Evolutionary conservation across 2,329 filamentous ascomycete species (phyloP), one percentile per base, ranked within the genome.

Genomic region (Claviceps sp.): DNA sequence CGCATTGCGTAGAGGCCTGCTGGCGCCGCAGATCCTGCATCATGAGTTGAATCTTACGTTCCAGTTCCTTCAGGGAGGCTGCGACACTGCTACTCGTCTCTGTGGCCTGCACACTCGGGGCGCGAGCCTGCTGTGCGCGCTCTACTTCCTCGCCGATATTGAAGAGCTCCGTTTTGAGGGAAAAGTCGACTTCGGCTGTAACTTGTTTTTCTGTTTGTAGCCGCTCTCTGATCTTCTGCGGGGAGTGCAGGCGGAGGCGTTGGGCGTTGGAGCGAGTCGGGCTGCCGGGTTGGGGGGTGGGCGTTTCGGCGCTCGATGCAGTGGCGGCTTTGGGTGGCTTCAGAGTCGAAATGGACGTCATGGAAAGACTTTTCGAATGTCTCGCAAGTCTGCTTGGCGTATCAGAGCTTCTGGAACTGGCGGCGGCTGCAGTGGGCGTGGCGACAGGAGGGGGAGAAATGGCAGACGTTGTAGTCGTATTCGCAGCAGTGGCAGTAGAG

Each of bases 71-170:
- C 22, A 95, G 70, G 8, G 81, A 77, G 13, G 77, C 67, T 8
- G 64, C 57, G 4, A 70, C 68, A 34, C 22, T 18, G 5, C 60
- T 57, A 1, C 59, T 54, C 45, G 58, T 58, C 0, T 63, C 56
- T 14, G 62, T 54, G 50, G 63, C 61, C 50, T 63, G 63, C 56
- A 60, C 67, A 30, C 38, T 52, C 8, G 53, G 26, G 11, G 44
- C 37, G 14, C 47, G 26, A 16, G 30, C 38, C n/a, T 44, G 26
- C 61, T 74, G 75, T 42, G 81, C 67, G 40, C 73, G 72, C 20
- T 81, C 81, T 70, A 95, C 80, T 64, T 96, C 89, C 53, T 88
- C 81, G 1, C 86, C 79, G 59, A 96, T 91, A 57, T 85, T 84
- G 49, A 79, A 80, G 8, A 96, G 72, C 63, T 96, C 90, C 4